Evolutionary conservation across 2,329 filamentous ascomycete species (phyloP).

Genomic region (Gnomoniopsis smithogilvyi): DNA sequence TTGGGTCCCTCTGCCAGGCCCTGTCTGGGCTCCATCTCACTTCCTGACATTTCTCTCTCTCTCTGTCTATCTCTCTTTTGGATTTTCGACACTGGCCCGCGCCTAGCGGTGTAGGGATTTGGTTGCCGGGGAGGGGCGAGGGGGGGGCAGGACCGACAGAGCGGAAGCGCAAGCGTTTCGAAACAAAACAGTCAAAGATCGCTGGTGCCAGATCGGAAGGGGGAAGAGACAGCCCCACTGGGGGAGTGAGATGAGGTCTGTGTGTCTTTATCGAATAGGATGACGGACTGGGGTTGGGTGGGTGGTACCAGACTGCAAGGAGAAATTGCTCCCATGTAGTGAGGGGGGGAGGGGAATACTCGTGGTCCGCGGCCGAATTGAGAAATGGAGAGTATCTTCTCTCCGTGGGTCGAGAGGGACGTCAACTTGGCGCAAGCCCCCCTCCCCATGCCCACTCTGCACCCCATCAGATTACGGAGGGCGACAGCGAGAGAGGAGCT

Average conservation of each 20-base stretch:
- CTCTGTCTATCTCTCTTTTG: too few species aligned
- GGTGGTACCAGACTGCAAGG: neutral
- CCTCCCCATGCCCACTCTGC: too few species aligned
- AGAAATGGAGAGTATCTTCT: too few species aligned
- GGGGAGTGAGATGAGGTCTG: neutral
- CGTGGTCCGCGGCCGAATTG: neutral
- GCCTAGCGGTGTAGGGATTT: slow-evolving; percentile 8
- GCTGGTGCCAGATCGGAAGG: neutral
- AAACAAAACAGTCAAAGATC: slow-evolving; percentile 6
- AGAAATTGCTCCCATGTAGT: slow-evolving; percentile 1
- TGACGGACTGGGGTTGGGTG: neutral
- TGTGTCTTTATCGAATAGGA: neutral
- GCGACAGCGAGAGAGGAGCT: too few species aligned
- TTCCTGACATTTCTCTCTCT: too few species aligned
- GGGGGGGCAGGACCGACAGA: neutral
- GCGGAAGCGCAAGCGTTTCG: neutral
- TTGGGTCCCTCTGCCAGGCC: too few species aligned
- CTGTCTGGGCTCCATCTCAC: too few species aligned
- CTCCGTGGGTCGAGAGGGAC: neutral
- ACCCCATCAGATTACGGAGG: too few species aligned
- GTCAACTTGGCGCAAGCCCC: neutral
- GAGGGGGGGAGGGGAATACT: neutral
- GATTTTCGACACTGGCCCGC: slow-evolving; percentile 1
- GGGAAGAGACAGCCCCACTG: too few species aligned
- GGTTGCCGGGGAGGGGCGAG: too few species aligned